Conservation (phyloP, 2,329 filamentous ascomycete genomes). For the Sphaceloma murrayae region DNA sequence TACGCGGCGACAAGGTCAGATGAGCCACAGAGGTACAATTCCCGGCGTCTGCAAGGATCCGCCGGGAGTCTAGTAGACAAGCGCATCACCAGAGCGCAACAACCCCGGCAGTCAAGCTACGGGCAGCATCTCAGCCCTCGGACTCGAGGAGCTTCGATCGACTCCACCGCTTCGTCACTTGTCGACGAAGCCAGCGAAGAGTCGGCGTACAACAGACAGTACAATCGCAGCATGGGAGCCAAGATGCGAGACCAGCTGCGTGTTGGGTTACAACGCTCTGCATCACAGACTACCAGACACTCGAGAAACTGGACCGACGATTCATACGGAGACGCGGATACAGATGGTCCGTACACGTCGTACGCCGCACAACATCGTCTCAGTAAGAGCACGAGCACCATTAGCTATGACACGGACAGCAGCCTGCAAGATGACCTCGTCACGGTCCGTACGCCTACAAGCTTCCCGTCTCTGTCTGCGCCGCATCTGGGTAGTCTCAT, state of each 20-base stretch:
- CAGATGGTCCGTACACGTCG: constrained; percentile 15
- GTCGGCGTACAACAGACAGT: constrained; percentile 14
- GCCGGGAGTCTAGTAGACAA: constrained; percentile 10
- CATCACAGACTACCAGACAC: constrained; percentile 9
- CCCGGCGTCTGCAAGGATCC: constrained; percentile 1
- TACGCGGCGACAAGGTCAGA: constrained; percentile 2
- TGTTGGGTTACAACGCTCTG: constrained; percentile 11
- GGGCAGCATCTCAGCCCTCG: constrained; percentile 24
- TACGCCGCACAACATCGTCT: constrained; percentile 17
- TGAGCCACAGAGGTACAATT: background rate
- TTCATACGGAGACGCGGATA: constrained; percentile 15
- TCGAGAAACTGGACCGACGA: constrained; percentile 15
- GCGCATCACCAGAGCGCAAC: constrained; percentile 18
- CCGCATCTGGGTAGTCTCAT: constrained; percentile 26
- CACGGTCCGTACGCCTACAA: constrained; percentile 8
- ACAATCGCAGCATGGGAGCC: constrained; percentile 19
- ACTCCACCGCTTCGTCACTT: constrained; percentile 19
- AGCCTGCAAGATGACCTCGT: constrained; percentile 18
- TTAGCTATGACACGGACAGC: constrained; percentile 20
- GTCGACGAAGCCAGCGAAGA: constrained; percentile 20
- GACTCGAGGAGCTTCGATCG: constrained; percentile 19
- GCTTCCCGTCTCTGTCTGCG: constrained; percentile 24
- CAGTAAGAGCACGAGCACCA: constrained; percentile 1
- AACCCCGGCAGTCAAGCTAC: constrained; percentile 21
- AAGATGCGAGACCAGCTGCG: constrained; percentile 19